phyloP scores from a whole-genome alignment of 208 protist species.

The Histomonas meleagridis region DNA sequence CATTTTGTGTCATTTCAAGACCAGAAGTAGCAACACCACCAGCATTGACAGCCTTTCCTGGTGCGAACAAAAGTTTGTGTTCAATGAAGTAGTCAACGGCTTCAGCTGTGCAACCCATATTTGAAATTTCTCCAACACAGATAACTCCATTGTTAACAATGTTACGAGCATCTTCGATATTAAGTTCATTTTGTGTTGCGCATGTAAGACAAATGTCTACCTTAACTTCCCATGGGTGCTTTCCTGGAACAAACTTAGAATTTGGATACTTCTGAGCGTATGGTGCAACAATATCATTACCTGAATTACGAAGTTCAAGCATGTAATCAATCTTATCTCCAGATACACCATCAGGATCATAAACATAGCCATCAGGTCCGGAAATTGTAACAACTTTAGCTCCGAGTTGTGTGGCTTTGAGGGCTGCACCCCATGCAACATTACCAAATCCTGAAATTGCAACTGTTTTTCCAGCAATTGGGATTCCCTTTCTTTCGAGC shows the following conservation, averaged over 20 bases:
- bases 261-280: no score
- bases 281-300: no score
- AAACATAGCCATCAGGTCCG: background rate
- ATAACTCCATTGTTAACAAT: constrained; percentile 59
- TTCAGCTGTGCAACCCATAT: constrained; percentile 70
- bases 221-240: background rate
- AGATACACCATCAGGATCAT: background rate
- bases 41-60: constrained; percentile 76
- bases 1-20: constrained; percentile 79
- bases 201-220: constrained; percentile 59
- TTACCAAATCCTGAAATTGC: constrained; percentile 71
- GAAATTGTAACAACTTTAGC: constrained; percentile 49
- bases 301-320: background rate
- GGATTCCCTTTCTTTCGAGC: constrained; percentile 50
- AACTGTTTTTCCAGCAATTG: constrained; percentile 61
- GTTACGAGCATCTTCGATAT: no score
- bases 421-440: constrained; percentile 66
- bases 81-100: constrained; percentile 60
- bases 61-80: constrained; percentile 61
- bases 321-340: background rate
- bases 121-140: constrained; percentile 70
- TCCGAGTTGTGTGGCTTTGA: constrained; percentile 66
- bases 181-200: constrained; percentile 82
- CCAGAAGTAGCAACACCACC: constrained; percentile 75
- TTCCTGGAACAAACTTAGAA: background rate